Base-by-base conservation (phyloP, 2,329 filamentous ascomycete species). In the Aspergillus amoenus region DNA sequence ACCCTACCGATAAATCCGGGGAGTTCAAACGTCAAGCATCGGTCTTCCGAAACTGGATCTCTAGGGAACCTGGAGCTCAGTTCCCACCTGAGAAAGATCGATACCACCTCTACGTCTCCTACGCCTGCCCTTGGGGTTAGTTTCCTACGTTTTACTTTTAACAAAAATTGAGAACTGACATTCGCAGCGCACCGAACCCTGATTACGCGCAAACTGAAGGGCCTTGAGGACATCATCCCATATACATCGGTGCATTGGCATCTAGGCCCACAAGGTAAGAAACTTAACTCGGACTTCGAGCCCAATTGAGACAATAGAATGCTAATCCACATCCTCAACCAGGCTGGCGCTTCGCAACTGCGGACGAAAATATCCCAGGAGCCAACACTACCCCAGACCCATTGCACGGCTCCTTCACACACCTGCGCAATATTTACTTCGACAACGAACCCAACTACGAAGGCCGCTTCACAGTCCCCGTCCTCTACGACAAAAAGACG, bases 31-130 rank as follows among this genome's bases (percentile, higher is more conserved):
- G 93, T 61, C 90, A 92, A 73, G 82, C 83, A 61, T 94, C 90
- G 59, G 83, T 86, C 55, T 97, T 97, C 78, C 87, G 94, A 58
- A 85, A 89, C 73, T 90, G 80, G 74, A 89, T 96, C 73, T 91
- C 89, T 32, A 84, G 82, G 61, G 84, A 90, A 65, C 76, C 85
- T 1, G 87, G 84, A 42, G 88, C 90, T 5, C 78, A 87, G 73
- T 97, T 92, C 66, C 89, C 91, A 5, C 84, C 91, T 1, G 93
- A 97, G 77, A 91, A 90, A 77, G 91, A 84, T 52, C 84, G 94
- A 55, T 99, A 99, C 74, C 94, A 99, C 77, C 85, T 99, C 66
- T 99, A 93, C 72, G 88, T 96, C 64, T 93, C 89, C 68, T 96
- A 96, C 76, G 93, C 93, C 6, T 97, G 93, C 75, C 93, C 93